Conservation (phyloP, 768 basidiomycete genomes). For the Chlorophyllum brunneum region DNA sequence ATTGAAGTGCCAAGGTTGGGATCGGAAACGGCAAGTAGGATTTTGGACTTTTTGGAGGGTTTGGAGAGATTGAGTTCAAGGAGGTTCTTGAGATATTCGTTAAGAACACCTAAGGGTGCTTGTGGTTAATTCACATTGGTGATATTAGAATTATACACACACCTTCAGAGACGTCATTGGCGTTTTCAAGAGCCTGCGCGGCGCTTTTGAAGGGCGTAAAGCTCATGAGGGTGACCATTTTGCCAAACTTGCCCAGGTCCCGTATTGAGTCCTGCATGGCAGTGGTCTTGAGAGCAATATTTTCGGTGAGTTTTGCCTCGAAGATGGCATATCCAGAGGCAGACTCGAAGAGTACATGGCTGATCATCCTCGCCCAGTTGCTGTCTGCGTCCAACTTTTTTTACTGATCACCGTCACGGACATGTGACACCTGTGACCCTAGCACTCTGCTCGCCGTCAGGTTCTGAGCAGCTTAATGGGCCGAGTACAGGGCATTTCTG, state of each 20-base stretch:
- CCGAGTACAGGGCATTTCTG: too few species aligned
- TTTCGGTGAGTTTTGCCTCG: slow-evolving; percentile 80
- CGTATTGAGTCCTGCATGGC: slow-evolving; percentile 82
- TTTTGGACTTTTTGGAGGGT: slow-evolving; percentile 61
- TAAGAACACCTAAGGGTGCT: slow-evolving; percentile 62
- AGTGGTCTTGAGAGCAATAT: slow-evolving; percentile 76
- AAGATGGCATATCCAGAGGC: slow-evolving; percentile 94
- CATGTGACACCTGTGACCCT: not conserved
- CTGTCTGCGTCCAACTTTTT: slow-evolving; percentile 8
- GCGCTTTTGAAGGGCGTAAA: slow-evolving; percentile 94
- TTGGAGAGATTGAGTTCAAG: slow-evolving; percentile 87
- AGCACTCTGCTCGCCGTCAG: too few species aligned
- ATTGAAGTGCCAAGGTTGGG: slow-evolving; percentile 71
- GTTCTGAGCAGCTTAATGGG: too few species aligned
- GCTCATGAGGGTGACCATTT: slow-evolving; percentile 87
- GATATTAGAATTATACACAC: slow-evolving; percentile 19
- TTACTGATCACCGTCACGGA: not conserved
- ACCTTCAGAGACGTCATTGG: slow-evolving; percentile 97
- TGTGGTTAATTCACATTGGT: not conserved
- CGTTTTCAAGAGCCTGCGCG: slow-evolving; percentile 91
- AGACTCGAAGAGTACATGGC: slow-evolving; percentile 90
- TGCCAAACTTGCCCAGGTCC: slow-evolving; percentile 84
- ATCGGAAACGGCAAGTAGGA: slow-evolving; percentile 81
- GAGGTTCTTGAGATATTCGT: slow-evolving; percentile 77
- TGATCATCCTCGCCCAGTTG: slow-evolving; percentile 46